A percentile compares a stretch with the other conserved stretches of the same genome.
Evolutionary conservation across 495 filamentous ascomycete species (phyloP).

Genomic region (Aspergillus haitiensis): DNA sequence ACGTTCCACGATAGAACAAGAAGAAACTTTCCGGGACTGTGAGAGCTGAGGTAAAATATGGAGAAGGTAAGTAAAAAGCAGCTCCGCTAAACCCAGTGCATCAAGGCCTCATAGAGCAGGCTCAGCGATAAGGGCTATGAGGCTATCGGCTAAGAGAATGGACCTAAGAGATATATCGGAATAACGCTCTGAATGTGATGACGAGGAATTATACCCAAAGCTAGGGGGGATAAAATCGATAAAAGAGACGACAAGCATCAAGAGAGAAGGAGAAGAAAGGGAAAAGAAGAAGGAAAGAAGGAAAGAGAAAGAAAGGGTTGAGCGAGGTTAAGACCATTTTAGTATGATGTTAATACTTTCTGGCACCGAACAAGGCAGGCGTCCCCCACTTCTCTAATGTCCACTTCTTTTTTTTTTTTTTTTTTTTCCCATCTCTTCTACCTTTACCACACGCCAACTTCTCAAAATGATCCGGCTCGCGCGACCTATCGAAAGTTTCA

Average conservation of each 20-base stretch:
- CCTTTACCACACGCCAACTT: neutral
- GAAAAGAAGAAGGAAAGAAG: neutral
- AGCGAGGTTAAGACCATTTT: neutral
- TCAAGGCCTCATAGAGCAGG: too few species aligned
- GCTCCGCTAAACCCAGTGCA: too few species aligned
- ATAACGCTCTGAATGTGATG: too few species aligned
- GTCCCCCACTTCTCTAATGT: neutral
- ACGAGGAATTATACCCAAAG: too few species aligned
- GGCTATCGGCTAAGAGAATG: too few species aligned
- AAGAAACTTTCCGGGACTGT: neutral
- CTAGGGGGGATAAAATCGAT: too few species aligned
- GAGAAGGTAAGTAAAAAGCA: neutral
- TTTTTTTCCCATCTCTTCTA: neutral
- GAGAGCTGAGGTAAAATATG: neutral
- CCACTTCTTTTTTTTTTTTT: neutral
- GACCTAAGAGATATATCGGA: too few species aligned
- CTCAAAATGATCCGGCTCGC: too few species aligned
- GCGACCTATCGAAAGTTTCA: too few species aligned
- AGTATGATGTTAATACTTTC: neutral
- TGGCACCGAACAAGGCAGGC: conserved; percentile 15
- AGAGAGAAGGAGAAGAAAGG: neutral
- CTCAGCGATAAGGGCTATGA: too few species aligned
- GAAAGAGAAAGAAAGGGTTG: conserved; percentile 2
- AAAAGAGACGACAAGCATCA: too few species aligned
- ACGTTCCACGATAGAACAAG: too few species aligned